phyloP scores from a whole-genome alignment of 257 asterid genomes.

The Rauvolfia tetraphylla region DNA sequence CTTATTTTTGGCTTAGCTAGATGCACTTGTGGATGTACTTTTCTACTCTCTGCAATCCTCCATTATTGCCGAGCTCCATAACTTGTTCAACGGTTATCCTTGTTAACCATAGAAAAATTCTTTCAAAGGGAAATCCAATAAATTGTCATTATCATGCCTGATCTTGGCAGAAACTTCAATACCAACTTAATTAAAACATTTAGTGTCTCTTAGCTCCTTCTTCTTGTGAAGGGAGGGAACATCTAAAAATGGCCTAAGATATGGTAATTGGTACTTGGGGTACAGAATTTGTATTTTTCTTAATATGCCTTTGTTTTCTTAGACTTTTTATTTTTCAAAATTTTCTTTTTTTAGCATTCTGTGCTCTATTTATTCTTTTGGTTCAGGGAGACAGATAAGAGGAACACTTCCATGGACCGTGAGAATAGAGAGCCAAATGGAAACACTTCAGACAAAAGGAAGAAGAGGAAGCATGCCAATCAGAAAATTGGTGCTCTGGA shows the following conservation, averaged over 20 bases:
- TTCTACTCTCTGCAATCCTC: background rate
- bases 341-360: background rate
- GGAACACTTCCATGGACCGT: background rate
- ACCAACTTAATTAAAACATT: background rate
- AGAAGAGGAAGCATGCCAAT: slow-evolving; percentile 30
- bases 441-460: slow-evolving; percentile 30
- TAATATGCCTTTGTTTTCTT: background rate
- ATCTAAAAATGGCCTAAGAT: background rate
- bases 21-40: background rate
- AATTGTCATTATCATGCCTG: background rate
- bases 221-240: background rate
- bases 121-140: no score
- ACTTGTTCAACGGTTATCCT: background rate
- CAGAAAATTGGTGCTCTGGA: slow-evolving; percentile 38
- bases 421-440: slow-evolving; percentile 23
- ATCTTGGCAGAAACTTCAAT: background rate
- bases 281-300: background rate
- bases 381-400: slow-evolving; percentile 14
- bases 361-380: background rate
- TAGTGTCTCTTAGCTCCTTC: background rate
- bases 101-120: background rate
- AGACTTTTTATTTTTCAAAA: background rate
- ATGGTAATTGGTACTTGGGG: background rate
- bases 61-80: background rate
- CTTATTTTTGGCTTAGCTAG: background rate